phyloP scores from a whole-genome alignment of 1,284 basidiomycete genomes.

The Ceratobasidium sp. region DNA sequence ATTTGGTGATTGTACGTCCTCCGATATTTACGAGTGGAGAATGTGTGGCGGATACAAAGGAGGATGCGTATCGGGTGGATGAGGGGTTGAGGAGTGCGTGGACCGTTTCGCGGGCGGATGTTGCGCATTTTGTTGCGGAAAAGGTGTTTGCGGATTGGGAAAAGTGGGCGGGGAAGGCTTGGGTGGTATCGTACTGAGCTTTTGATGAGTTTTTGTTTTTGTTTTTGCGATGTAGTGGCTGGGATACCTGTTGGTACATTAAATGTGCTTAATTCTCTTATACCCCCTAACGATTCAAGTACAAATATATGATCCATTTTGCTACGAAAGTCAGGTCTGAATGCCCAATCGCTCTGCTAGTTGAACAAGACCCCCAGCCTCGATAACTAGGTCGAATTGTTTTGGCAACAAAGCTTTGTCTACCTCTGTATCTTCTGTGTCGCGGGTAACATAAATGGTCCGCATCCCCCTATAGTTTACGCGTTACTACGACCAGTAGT shows the following conservation, averaged over 20 bases:
- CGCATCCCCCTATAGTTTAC: conserved; percentile 50
- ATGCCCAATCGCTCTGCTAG: conserved; percentile 47
- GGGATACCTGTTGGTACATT: too few relatives aligned
- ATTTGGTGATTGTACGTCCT: conserved; percentile 64
- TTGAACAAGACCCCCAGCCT: conserved; percentile 49
- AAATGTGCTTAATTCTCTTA: too few relatives aligned
- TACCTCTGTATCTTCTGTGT: conserved; percentile 51
- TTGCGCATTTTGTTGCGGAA: conserved; percentile 72
- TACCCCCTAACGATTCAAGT: too few relatives aligned
- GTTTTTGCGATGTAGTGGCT: too few relatives aligned
- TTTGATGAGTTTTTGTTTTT: too few relatives aligned
- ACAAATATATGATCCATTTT: background rate
- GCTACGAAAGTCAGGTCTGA: background rate
- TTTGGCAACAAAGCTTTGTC: conserved; percentile 30
- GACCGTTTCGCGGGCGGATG: conserved; percentile 70
- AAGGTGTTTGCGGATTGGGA: conserved; percentile 62
- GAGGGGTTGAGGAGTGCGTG: conserved; percentile 59
- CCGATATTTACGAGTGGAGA: conserved; percentile 65
- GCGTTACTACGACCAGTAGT: background rate
- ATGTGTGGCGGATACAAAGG: conserved; percentile 60
- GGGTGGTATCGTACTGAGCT: conserved; percentile 38
- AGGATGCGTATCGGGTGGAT: conserved; percentile 52
- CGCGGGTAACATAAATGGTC: conserved; percentile 53
- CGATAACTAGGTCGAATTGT: conserved; percentile 49
- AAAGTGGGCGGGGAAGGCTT: conserved; percentile 61